Evolutionary conservation across 164 flowering plant species (phyloP).

Genomic region (Chimonanthus salicifolius): DNA sequence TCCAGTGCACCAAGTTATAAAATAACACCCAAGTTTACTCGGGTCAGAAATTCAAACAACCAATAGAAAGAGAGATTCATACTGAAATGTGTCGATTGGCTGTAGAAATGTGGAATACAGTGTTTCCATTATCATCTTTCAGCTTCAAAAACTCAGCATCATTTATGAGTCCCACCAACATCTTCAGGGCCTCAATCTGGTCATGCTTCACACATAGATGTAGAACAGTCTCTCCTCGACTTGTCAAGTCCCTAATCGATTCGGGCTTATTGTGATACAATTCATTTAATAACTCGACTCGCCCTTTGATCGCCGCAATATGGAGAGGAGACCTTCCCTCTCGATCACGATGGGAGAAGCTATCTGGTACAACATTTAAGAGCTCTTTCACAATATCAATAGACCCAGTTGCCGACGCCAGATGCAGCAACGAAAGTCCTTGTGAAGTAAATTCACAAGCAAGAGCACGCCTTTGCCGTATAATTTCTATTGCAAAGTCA

Average conservation of each 20-base stretch:
- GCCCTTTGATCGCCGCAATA: neutral
- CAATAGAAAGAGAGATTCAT: neutral
- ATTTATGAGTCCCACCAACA: neutral
- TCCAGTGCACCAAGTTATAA: too few species aligned
- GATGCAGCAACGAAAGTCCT: neutral
- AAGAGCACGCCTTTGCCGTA: neutral
- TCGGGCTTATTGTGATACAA: neutral
- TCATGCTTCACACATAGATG: slow-evolving; percentile 1
- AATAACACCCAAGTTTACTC: too few species aligned
- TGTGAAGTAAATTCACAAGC: neutral
- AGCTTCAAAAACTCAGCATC: neutral
- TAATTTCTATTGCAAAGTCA: neutral
- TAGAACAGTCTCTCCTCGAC: slow-evolving; percentile 1
- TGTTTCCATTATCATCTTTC: slow-evolving; percentile 1
- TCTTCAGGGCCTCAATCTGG: neutral
- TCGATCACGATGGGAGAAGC: neutral
- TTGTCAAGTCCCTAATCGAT: neutral
- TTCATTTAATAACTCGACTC: neutral
- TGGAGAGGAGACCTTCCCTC: neutral
- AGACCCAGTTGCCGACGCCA: neutral
- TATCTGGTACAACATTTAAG: neutral
- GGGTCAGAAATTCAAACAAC: neutral
- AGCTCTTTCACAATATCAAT: neutral
- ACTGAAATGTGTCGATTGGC: neutral
- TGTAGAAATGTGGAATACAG: neutral